A percentile compares a stretch with the other conserved stretches of the same genome.
phyloP scores from a whole-genome alignment of 148 eudicot species.

The Selenicereus undatus region DNA sequence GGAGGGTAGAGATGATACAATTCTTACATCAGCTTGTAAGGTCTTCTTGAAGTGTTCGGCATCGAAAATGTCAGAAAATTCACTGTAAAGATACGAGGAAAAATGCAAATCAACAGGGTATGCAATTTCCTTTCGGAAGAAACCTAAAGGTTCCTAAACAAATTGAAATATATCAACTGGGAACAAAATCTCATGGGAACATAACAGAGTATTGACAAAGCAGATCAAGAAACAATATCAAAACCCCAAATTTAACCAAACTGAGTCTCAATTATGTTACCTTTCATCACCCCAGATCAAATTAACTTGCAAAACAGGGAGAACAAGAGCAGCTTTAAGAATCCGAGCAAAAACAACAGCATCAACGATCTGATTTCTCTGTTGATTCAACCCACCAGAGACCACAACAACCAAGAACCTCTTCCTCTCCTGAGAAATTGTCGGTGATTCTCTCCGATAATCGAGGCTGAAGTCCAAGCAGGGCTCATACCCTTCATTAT shows the following conservation, averaged over 20 bases:
- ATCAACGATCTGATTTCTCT: conserved; percentile 69
- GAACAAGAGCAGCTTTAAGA: conserved; percentile 67
- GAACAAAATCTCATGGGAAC: background rate
- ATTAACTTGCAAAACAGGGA: conserved; percentile 66
- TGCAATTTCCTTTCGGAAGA: background rate
- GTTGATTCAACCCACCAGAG: conserved; percentile 69
- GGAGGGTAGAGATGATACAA: conserved; percentile 68
- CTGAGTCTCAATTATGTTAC: conserved; percentile 19
- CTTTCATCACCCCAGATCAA: conserved; percentile 73
- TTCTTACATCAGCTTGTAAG: conserved; percentile 68
- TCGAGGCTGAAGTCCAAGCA: conserved; percentile 50
- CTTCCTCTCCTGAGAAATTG: conserved; percentile 40
- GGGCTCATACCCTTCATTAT: conserved; percentile 47
- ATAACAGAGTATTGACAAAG: background rate
- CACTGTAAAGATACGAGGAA: conserved; percentile 41
- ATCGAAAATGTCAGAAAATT: conserved; percentile 73
- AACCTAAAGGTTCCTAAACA: background rate
- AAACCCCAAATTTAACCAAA: background rate
- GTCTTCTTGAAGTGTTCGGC: conserved; percentile 76
- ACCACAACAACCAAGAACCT: conserved; percentile 59
- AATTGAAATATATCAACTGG: too few relatives aligned
- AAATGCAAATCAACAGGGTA: background rate
- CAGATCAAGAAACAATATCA: conserved; percentile 5
- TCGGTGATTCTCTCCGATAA: conserved; percentile 47
- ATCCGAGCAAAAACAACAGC: conserved; percentile 71